A percentile compares a stretch with the other conserved stretches of the same genome.
These are phyloP conservation scores for Aspergillus asperescens DNA, from an alignment of 495 filamentous ascomycete genomes.

Conservation along the genomic window DNA sequence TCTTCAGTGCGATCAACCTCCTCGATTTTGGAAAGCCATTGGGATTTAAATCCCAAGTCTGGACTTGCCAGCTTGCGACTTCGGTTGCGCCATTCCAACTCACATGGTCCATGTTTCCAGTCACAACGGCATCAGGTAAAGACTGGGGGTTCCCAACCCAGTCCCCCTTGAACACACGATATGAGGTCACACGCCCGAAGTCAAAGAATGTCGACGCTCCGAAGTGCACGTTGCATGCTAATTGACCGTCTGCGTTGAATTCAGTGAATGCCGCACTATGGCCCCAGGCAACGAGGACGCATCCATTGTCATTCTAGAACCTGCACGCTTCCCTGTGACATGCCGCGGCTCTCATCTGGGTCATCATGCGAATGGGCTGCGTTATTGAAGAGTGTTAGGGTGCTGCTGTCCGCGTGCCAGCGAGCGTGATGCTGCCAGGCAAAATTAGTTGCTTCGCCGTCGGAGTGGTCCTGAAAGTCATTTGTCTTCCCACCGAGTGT, in stretches of 20 bases:
- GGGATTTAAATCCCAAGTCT: conserved; percentile 24
- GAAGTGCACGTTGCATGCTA: conserved; percentile 42
- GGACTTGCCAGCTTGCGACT: conserved; percentile 33
- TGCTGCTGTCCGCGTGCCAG: conserved; percentile 31
- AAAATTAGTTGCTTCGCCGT: conserved; percentile 41
- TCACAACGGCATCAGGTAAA: conserved; percentile 24
- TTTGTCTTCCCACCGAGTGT: conserved; percentile 41
- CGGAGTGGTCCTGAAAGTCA: conserved; percentile 39
- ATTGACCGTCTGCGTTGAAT: conserved; percentile 45
- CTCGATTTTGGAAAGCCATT: conserved; percentile 5
- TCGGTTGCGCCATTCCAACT: conserved; percentile 48
- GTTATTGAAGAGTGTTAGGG: conserved; percentile 50
- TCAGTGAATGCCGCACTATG: conserved; percentile 52
- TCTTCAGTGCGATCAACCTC: conserved; percentile 3
- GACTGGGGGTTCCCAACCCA: conserved; percentile 36
- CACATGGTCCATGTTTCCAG: conserved; percentile 28
- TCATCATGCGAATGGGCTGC: conserved; percentile 27
- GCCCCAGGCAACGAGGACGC: conserved; percentile 55
- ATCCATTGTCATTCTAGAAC: conserved; percentile 45
- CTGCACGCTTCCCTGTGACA: conserved; percentile 53
- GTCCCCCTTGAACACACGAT: conserved; percentile 30
- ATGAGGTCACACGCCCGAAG: conserved; percentile 36
- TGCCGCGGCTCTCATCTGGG: conserved; percentile 24
- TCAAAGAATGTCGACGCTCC: conserved; percentile 35
- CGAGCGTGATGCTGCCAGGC: conserved; percentile 53